Base-by-base conservation (phyloP, 1,284 basidiomycete genomes). In the Exsudoporus floridanus region DNA sequence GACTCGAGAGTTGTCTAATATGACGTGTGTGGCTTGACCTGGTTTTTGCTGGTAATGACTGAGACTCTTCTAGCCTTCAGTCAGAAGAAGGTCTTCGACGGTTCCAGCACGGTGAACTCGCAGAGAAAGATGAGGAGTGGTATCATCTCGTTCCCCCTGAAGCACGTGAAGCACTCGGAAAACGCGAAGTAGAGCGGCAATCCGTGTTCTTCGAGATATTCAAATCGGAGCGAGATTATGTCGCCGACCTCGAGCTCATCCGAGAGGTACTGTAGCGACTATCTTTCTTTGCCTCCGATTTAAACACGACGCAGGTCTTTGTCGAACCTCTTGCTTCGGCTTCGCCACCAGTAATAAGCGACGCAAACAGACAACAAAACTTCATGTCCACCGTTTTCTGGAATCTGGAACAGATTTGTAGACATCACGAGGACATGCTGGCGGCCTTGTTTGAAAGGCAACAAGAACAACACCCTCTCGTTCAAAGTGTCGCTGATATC, bases 191-290 rank as follows among this genome's bases (percentile, higher is more conserved):
- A 13, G 81, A 86, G 54, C 77, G 91, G 41, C 91, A 94, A 66
- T 90, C 86, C 13, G 80, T 88, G 7, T 77, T 92, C 31, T 94
- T 92, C 64, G 91, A 93, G 64, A 69, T 92, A 41, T 84, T 92
- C 71, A 89, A 89, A 70, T 82, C 86, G 1, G 91, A 94, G 71
- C 77, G 81, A 58, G 86, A 90, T 57, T 93, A 92, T 67, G 88
- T 92, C 10, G 61, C 75, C 31, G 91, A 92, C 70, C 69, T 93
- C 56, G 76, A 83, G 61, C 75, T 84, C 7, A 75, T 92, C 25
- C 73, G 79, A 61, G 79, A 88, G 63, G 90, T 88, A 59, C 42
- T 70, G 62, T 57, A 34, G 6, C 7, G 8, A 33, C 19, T 35
- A 7, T 43, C 13, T 28, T 33, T 44, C 10, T 19, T 40, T 43